A percentile compares a stretch with the other conserved stretches of the same genome.
These are phyloP conservation scores for Lanzia echinophila DNA, from an alignment of 2,329 filamentous ascomycete species.

Conservation along the genomic window DNA sequence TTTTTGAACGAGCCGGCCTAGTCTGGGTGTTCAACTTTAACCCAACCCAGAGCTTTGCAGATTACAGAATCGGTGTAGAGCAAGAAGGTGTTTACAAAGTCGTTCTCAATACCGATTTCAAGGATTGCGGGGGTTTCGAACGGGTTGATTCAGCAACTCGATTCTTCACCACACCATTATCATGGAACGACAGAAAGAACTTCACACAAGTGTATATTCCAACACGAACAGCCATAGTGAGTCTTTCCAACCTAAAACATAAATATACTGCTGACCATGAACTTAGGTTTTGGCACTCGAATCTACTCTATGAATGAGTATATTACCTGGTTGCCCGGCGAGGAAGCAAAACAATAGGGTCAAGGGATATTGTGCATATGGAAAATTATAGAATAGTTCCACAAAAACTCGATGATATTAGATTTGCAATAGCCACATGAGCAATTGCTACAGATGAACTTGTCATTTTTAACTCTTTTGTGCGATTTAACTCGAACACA, in stretches of 20 bases:
- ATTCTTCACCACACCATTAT: constrained; percentile 86
- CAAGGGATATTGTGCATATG: neutral
- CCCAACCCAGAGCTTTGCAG: constrained; percentile 73
- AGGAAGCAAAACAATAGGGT: no score
- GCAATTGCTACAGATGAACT: neutral
- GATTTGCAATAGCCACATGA: neutral
- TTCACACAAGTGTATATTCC: constrained; percentile 91
- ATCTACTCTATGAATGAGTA: constrained; percentile 21
- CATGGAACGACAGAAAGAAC: constrained; percentile 86
- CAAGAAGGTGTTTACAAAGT: constrained; percentile 78
- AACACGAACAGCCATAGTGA: constrained; percentile 73
- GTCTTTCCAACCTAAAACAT: constrained; percentile 24
- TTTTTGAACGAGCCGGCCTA: constrained; percentile 86
- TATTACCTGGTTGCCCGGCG: no score
- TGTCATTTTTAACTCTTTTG: no score
- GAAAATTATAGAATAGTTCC: neutral
- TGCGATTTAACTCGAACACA: no score
- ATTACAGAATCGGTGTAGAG: constrained; percentile 89
- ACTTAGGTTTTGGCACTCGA: constrained; percentile 33
- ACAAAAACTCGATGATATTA: constrained; percentile 2
- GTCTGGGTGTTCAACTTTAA: constrained; percentile 98
- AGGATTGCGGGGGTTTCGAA: constrained; percentile 71
- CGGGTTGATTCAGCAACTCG: constrained; percentile 73
- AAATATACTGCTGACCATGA: constrained; percentile 9
- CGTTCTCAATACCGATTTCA: constrained; percentile 73